phyloP scores from a whole-genome alignment of 306 rosid species.

The Potentilla sterilis region DNA sequence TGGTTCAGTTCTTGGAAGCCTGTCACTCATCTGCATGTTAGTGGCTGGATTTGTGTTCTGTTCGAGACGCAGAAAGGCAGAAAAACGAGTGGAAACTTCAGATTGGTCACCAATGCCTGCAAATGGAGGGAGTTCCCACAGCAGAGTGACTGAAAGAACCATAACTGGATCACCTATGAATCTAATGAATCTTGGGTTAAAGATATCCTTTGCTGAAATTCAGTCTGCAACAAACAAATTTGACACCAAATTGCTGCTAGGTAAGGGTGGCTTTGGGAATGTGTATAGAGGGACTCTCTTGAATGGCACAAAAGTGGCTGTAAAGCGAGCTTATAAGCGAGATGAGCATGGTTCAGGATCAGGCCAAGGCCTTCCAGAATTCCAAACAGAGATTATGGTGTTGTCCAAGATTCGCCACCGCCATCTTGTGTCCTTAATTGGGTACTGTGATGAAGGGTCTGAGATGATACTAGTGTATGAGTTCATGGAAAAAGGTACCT shows the following conservation, averaged over 20 bases:
- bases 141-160: not conserved
- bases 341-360: slow-evolving; percentile 30
- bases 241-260: slow-evolving; percentile 28
- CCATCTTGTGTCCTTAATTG: slow-evolving; percentile 50
- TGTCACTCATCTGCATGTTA: slow-evolving; percentile 27
- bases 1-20: slow-evolving; percentile 39
- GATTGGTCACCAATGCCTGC: slow-evolving; percentile 36
- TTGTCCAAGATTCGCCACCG: slow-evolving; percentile 50
- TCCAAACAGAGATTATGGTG: slow-evolving; percentile 46
- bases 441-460: slow-evolving; percentile 47
- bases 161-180: slow-evolving; percentile 25
- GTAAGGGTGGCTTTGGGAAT: slow-evolving; percentile 53
- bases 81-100: slow-evolving; percentile 17
- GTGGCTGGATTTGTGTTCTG: slow-evolving; percentile 14
- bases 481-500: slow-evolving; percentile 50
- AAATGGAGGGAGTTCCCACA: slow-evolving; percentile 39
- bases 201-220: slow-evolving; percentile 36
- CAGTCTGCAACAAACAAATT: slow-evolving; percentile 40
- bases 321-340: slow-evolving; percentile 38
- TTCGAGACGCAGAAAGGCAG: slow-evolving; percentile 25
- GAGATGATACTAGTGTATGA: slow-evolving; percentile 61
- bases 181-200: slow-evolving; percentile 39
- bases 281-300: slow-evolving; percentile 38
- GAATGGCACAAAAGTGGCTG: slow-evolving; percentile 41
- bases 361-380: slow-evolving; percentile 51